phyloP scores from a whole-genome alignment of 768 basidiomycete species.

The Serendipita indica region DNA sequence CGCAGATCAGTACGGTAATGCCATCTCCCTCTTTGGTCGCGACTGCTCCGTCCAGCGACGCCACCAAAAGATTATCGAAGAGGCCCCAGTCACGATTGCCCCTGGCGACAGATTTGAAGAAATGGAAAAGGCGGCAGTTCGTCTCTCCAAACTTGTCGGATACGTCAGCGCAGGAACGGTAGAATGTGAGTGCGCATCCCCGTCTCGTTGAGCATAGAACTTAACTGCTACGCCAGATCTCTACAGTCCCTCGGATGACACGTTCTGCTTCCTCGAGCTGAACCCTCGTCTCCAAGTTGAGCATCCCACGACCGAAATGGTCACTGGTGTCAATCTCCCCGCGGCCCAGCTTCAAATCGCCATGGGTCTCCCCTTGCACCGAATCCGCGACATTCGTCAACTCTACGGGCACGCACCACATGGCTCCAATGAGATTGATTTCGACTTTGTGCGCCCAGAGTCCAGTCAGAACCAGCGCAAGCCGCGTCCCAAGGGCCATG shows the following conservation, averaged over 20 bases:
- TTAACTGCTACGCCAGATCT: constrained; percentile 43
- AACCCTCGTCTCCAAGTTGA: constrained; percentile 99
- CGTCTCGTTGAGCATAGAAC: constrained; percentile 8
- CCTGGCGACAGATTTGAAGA: constrained; percentile 80
- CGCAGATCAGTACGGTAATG: constrained; percentile 98
- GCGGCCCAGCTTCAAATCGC: constrained; percentile 94
- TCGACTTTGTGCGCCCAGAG: constrained; percentile 85
- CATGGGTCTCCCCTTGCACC: constrained; percentile 94
- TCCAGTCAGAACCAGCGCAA: constrained; percentile 81
- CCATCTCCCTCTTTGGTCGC: constrained; percentile 96
- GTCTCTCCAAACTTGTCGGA: constrained; percentile 95
- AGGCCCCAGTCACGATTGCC: constrained; percentile 97
- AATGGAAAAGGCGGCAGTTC: constrained; percentile 99
- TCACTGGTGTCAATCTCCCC: constrained; percentile 95
- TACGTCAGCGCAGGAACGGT: constrained; percentile 99
- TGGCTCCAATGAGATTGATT: constrained; percentile 85
- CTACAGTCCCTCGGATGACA: constrained; percentile 84
- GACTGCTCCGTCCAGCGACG: constrained; percentile 99
- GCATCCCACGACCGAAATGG: constrained; percentile 99
- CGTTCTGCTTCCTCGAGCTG: constrained; percentile 94
- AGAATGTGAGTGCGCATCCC: constrained; percentile 49
- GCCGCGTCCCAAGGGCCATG: constrained; percentile 93
- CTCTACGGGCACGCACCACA: constrained; percentile 90
- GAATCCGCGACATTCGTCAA: constrained; percentile 88
- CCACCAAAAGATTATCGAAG: constrained; percentile 99